A percentile compares a stretch with the other conserved stretches of the same genome.
These are phyloP conservation scores for Crithidia mellificae DNA, from an alignment of 208 protist species.

Conservation along the genomic window DNA sequence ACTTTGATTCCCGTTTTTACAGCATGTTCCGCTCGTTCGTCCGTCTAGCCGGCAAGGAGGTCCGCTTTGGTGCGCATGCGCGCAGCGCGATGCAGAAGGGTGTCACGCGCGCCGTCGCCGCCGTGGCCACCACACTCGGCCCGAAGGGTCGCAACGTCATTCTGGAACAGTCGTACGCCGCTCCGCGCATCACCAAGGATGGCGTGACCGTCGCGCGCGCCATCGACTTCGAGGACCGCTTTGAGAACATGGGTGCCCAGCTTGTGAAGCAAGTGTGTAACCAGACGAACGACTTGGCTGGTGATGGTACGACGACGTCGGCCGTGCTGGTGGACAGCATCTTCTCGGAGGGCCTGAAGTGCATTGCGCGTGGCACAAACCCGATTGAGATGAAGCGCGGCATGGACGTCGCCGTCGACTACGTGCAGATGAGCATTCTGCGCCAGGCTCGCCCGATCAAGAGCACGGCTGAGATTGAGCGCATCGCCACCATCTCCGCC, in stretches of 20 bases:
- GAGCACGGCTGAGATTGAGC: constrained; percentile 95
- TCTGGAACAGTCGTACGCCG: constrained; percentile 97
- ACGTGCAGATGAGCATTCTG: constrained; percentile 89
- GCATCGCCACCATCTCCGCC: constrained; percentile 99
- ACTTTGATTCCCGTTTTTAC: not conserved
- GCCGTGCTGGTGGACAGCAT: constrained; percentile 98
- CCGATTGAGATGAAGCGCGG: constrained; percentile 99
- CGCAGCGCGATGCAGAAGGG: constrained; percentile 94
- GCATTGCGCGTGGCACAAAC: constrained; percentile 98
- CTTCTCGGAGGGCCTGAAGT: constrained; percentile 97
- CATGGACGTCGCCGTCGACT: constrained; percentile 96
- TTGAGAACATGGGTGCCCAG: constrained; percentile 99
- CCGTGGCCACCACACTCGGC: constrained; percentile 97
- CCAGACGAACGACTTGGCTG: constrained; percentile 98
- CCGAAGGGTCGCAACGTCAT: constrained; percentile 99
- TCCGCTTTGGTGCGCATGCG: constrained; percentile 94
- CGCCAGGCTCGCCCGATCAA: constrained; percentile 92
- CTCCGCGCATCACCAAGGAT: constrained; percentile 99
- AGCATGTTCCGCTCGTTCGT: constrained; percentile 60
- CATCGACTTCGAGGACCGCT: constrained; percentile 98
- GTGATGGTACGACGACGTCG: constrained; percentile 99
- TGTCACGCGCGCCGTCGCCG: constrained; percentile 95
- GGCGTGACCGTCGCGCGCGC: constrained; percentile 99
- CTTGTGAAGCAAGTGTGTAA: constrained; percentile 96
- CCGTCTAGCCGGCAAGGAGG: constrained; percentile 89